These are phyloP conservation scores for Fusarium cicatricum DNA, from an alignment of 2,329 filamentous ascomycete genomes.

Conservation along the genomic window DNA sequence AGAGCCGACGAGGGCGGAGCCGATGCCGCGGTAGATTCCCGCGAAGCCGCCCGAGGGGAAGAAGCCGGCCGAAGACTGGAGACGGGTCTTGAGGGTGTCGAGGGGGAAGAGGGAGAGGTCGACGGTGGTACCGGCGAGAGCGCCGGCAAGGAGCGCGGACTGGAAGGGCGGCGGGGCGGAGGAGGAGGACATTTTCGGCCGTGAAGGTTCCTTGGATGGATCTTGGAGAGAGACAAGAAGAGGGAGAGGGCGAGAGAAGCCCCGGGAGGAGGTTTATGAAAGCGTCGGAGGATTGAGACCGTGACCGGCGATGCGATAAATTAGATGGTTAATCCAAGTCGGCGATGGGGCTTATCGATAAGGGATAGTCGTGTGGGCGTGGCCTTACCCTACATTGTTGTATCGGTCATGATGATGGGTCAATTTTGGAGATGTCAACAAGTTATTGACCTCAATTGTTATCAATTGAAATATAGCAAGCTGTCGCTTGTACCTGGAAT, in stretches of 20 bases:
- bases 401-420: neutral
- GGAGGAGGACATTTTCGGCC: slow-evolving; percentile 10
- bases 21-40: slow-evolving; percentile 93
- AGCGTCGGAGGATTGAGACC: slow-evolving; percentile 31
- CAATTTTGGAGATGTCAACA: too few species aligned
- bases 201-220: neutral
- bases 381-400: slow-evolving; percentile 23
- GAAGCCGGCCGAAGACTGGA: slow-evolving; percentile 84
- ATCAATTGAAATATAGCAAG: neutral
- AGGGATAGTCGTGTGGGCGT: slow-evolving; percentile 7
- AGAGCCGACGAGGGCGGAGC: slow-evolving; percentile 87
- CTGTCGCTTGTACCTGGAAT: too few species aligned
- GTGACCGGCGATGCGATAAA: slow-evolving; percentile 39
- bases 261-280: slow-evolving; percentile 1
- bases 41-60: slow-evolving; percentile 85
- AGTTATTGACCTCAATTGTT: neutral
- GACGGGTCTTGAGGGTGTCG: slow-evolving; percentile 97
- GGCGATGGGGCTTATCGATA: slow-evolving; percentile 40
- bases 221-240: neutral
- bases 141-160: slow-evolving; percentile 78
- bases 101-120: slow-evolving; percentile 97
- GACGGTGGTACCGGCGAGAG: slow-evolving; percentile 91
- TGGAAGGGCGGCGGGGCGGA: slow-evolving; percentile 57
- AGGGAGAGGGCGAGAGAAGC: neutral
- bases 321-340: slow-evolving; percentile 16